Conservation (phyloP, 441 rosid species). For the Erodium moschatum region DNA sequence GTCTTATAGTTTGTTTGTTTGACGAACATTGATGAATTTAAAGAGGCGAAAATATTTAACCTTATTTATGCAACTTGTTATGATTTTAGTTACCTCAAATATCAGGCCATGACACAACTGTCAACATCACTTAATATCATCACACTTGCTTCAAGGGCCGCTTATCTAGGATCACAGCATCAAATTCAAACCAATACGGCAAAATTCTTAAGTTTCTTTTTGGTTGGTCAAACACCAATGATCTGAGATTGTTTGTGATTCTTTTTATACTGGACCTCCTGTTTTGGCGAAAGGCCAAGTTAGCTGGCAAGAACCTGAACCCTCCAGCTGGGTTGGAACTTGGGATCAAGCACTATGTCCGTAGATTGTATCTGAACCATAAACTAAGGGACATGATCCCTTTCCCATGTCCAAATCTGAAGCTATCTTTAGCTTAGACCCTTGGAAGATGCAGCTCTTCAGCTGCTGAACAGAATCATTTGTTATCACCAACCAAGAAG, state of each 20-base stretch:
- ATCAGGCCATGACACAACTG: background rate
- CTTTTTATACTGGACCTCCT: background rate
- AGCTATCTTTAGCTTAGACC: background rate
- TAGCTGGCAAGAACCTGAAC: background rate
- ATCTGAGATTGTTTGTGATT: background rate
- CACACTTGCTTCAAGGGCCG: background rate
- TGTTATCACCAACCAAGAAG: background rate
- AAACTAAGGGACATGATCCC: no score
- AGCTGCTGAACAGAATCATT: no score
- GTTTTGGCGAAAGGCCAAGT: background rate
- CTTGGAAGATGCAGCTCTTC: background rate
- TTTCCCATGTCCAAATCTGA: no score
- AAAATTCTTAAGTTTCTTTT: background rate
- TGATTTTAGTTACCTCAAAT: background rate
- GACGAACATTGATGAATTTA: no score
- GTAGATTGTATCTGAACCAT: background rate
- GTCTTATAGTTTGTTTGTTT: no score
- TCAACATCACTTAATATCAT: background rate
- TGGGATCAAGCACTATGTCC: background rate
- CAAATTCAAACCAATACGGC: background rate
- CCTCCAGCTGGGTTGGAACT: constrained; percentile 5
- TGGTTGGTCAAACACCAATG: background rate
- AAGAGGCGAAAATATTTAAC: no score
- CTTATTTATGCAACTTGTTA: background rate
- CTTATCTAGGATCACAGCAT: background rate